phyloP scores from a whole-genome alignment of 2,329 filamentous ascomycete genomes.

The Corniculantispora saksenae region DNA sequence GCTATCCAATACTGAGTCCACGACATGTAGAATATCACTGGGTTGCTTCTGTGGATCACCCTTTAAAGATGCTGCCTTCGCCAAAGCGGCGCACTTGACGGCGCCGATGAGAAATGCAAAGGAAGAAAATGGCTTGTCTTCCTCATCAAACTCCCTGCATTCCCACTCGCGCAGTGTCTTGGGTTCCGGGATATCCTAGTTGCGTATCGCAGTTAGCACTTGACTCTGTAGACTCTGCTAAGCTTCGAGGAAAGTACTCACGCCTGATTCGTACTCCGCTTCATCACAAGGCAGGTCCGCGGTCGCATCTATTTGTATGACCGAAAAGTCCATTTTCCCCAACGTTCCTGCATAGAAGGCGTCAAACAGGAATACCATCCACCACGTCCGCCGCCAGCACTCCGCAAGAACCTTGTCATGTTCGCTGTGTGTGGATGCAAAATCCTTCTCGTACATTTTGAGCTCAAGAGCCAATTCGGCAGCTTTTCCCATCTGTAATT shows the following conservation, averaged over 20 bases:
- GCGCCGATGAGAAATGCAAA: constrained; percentile 68
- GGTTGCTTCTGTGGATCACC: constrained; percentile 28
- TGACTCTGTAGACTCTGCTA: too few relatives aligned
- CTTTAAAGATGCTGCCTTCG: constrained; percentile 30
- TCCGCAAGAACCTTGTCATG: constrained; percentile 53
- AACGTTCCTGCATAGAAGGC: constrained; percentile 41
- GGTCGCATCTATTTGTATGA: constrained; percentile 47
- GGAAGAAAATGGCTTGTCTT: constrained; percentile 60
- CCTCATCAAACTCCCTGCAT: constrained; percentile 58
- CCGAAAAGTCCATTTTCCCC: constrained; percentile 29
- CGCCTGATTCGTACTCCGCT: constrained; percentile 47
- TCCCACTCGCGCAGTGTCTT: constrained; percentile 62
- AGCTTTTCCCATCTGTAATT: constrained; percentile 45
- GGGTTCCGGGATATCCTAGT: constrained; percentile 27
- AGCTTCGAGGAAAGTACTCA: constrained; percentile 27
- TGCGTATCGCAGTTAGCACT: background rate
- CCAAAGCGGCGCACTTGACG: constrained; percentile 40
- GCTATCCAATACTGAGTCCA: constrained; percentile 39
- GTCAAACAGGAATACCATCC: constrained; percentile 65
- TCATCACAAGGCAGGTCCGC: constrained; percentile 68
- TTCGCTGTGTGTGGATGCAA: constrained; percentile 48
- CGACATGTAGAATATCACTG: constrained; percentile 32
- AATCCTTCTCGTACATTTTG: constrained; percentile 58
- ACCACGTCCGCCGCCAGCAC: constrained; percentile 68
- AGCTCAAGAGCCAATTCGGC: constrained; percentile 60